Evolutionary conservation across 1,139 yeast species (phyloP), one percentile per base, ranked within the genome.

Genomic region (Sugiyamaella japonica): DNA sequence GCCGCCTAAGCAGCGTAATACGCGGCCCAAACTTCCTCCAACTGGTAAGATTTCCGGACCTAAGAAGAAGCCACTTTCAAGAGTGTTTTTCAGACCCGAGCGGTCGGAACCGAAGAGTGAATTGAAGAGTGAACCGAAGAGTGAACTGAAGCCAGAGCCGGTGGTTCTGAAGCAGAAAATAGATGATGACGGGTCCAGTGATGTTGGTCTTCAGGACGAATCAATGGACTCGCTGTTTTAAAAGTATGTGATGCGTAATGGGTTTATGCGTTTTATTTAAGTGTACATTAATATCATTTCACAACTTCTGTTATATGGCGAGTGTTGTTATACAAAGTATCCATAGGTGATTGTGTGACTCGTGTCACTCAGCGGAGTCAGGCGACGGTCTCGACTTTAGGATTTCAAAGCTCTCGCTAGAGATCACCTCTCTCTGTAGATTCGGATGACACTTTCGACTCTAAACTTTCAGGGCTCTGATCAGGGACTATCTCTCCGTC

Each of bases 21-120:
- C 81, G n/a, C 80, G 95, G 60, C 89, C 97, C 1, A 85, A 93
- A 65, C 76, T 93, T 48, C 97, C 98, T 1, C 97, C 98, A 0
- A 89, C 91, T 9, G 99, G 98, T 46, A 91, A 89, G 69, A 88
- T 93, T 39, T 72, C 86, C 0, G 77, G 81, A 1, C 75, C 83
- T 36, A 90, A 89, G 73, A 89, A 85, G 73, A 64, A 64, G 60
- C 65, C 64, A 12, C 38, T 66, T 23, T 57, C 64, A 29, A 61
- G 61, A 43, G 67, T 68, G 9, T 70, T 64, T 42, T 58, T 65
- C 43, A 29, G 50, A 16, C 61, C 60, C 1, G 50, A 41, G 38
- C 50, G 46, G 34, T 25, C 20, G 23, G 32, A 38, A 12, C 32
- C 23, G 29, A 43, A 12, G n/a, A n/a, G n/a, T n/a, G n/a, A n/a